Base-by-base conservation (phyloP, 164 flowering plant genomes). In the Akebia trifoliata region DNA sequence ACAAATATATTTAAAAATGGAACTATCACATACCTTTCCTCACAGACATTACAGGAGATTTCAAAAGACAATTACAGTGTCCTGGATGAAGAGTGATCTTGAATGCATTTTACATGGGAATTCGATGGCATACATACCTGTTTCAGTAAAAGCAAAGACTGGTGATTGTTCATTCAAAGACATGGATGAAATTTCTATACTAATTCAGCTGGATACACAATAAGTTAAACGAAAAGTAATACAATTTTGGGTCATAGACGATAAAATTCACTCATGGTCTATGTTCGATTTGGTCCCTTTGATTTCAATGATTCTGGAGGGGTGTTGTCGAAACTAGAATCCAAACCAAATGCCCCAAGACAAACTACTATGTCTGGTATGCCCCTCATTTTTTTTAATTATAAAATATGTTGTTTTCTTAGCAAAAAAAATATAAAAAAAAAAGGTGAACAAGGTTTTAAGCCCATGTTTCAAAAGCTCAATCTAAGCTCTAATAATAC, bases 91-190 rank as follows among this genome's bases (percentile, higher is more conserved):
- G 60, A 37, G 70, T 57, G 56, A 63, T 61, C 62, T 57, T 78
- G 59, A 47, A 66, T 25, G 62, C 62, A 54, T 54, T 65, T 24
- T 50, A 66, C 31, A 49, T 50, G 4, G 69, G 64, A 20, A 43
- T 51, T 30, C 59, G 69, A 55, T 56, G 67, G 38, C 60, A 66
- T n/a, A 61, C n/a, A 50, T 42, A 66, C 77, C 86, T 81, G 76
- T 60, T 35, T 46, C 53, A 55, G 18, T n/a, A 30, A 28, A 50
- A 52, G 8, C n/a, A 62, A 14, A 6, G 4, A 43, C 29, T 17
- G 40, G 43, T 7, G 3, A 7, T 18, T 35, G 7, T 11, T 32
- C 34, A 17, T 32, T 52, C 22, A 52, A 26, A 3, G 25, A 22
- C 0, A 46, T n/a, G n/a, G 11, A 46, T 4, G 50, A 46, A 1